These are phyloP conservation scores for Austroboletus niveus DNA, from an alignment of 1,284 basidiomycete genomes.

Conservation along the genomic window DNA sequence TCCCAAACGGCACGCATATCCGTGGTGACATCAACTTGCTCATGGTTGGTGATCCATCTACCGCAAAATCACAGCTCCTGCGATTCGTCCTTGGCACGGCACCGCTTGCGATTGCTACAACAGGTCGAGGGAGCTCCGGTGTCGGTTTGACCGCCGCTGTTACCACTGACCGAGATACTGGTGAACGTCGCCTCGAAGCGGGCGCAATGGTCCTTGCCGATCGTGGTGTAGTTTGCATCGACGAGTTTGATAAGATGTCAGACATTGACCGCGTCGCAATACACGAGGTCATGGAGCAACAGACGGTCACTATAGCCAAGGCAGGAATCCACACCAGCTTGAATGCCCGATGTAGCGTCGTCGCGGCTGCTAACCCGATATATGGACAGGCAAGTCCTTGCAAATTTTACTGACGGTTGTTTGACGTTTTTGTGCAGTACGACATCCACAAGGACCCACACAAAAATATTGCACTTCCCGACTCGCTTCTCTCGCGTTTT, in stretches of 20 bases:
- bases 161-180: constrained; percentile 97
- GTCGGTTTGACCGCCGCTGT: constrained; percentile 99
- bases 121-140: constrained; percentile 94
- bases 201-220: constrained; percentile 99
- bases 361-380: constrained; percentile 98
- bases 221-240: constrained; percentile 98
- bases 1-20: constrained; percentile 97
- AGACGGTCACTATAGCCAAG: constrained; percentile 99
- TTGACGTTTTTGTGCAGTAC: constrained; percentile 60
- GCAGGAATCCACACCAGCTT: constrained; percentile 98
- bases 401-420: not conserved
- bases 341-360: constrained; percentile 96
- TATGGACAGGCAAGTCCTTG: constrained; percentile 81
- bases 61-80: constrained; percentile 96
- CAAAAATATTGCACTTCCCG: constrained; percentile 97
- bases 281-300: constrained; percentile 99
- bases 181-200: constrained; percentile 93
- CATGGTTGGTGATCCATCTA: constrained; percentile 99
- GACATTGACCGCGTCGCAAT: constrained; percentile 99
- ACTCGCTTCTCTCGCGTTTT: constrained; percentile 98
- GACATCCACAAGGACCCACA: constrained; percentile 99
- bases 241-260: constrained; percentile 99
- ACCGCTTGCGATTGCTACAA: constrained; percentile 96
- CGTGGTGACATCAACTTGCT: constrained; percentile 99
- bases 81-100: constrained; percentile 97